These are phyloP conservation scores for Holtermannia corniformis DNA, from an alignment of 768 basidiomycete species.

Conservation along the genomic window DNA sequence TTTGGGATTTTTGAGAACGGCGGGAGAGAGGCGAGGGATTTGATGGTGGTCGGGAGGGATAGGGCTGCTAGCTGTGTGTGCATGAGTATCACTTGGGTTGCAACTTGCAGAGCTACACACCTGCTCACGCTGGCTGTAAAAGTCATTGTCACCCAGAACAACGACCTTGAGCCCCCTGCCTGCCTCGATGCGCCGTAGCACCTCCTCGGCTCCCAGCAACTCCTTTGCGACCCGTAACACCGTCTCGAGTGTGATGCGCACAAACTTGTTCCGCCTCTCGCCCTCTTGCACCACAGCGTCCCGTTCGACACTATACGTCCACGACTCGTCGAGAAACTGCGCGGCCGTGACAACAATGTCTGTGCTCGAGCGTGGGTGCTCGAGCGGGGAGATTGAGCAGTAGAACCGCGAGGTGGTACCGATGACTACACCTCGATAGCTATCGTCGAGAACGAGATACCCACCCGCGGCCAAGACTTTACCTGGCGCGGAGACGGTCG, in stretches of 20 bases:
- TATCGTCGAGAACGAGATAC: conserved; percentile 86
- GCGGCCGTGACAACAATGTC: conserved; percentile 70
- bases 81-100: not conserved
- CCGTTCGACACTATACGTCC: conserved; percentile 55
- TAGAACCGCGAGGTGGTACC: conserved; percentile 93
- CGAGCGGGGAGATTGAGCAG: conserved; percentile 51
- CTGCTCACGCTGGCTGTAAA: conserved; percentile 86
- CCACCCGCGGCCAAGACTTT: conserved; percentile 94
- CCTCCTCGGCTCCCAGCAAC: conserved; percentile 15
- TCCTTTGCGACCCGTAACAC: conserved; percentile 62
- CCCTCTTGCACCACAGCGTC: conserved; percentile 2
- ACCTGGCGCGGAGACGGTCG: conserved; percentile 80
- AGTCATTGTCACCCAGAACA: conserved; percentile 91
- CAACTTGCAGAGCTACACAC: conserved; percentile 45
- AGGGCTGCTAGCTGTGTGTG: conserved; percentile 53
- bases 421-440: conserved; percentile 75
- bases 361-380: conserved; percentile 27
- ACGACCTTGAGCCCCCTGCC: conserved; percentile 58
- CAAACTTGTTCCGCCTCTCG: conserved; percentile 64
- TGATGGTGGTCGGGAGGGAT: conserved; percentile 54
- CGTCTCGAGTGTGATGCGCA: conserved; percentile 76
- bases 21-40: conserved; percentile 58
- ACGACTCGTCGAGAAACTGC: conserved; percentile 73
- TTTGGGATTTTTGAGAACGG: conserved; percentile 68
- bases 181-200: conserved; percentile 7